Evolutionary conservation across 1,284 basidiomycete genomes (phyloP).

Genomic region (Mycosarcoma mackinlayi): DNA sequence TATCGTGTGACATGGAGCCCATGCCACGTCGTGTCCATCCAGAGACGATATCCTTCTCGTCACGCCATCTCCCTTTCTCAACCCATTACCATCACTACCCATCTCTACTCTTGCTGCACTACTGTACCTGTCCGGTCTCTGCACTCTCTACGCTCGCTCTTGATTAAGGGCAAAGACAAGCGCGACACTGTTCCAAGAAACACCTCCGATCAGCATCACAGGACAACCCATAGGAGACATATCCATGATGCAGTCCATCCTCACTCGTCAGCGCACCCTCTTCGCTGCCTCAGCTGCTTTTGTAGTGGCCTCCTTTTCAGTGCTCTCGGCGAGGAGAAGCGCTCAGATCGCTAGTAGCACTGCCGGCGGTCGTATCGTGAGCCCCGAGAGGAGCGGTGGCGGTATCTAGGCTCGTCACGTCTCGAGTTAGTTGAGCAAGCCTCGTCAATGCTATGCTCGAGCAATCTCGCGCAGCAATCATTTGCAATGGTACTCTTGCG

Average conservation of each 20-base stretch:
- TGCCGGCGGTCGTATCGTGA: constrained; percentile 38
- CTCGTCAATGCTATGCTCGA: not conserved
- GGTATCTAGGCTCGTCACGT: constrained; percentile 33
- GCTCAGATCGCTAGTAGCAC: constrained; percentile 38
- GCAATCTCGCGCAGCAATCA: not conserved
- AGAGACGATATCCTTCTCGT: not conserved
- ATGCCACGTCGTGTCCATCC: not conserved
- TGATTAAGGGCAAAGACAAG: too few species aligned
- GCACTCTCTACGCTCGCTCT: too few species aligned
- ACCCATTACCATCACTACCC: not conserved
- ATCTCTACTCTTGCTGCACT: not conserved
- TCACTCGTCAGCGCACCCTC: constrained; percentile 31
- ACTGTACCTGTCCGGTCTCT: too few species aligned
- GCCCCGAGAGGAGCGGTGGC: constrained; percentile 46
- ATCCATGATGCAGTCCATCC: constrained; percentile 27
- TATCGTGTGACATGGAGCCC: not conserved
- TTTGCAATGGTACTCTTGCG: not conserved
- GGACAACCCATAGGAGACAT: too few species aligned
- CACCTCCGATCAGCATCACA: too few species aligned
- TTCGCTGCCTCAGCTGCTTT: constrained; percentile 42
- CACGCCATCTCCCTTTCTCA: constrained; percentile 3
- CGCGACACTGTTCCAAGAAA: too few species aligned
- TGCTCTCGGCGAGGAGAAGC: constrained; percentile 37
- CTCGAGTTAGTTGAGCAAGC: not conserved
- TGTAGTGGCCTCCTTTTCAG: constrained; percentile 35